Percentiles rank a stretch among this genome's conserved stretches.
Evolutionary conservation across 78 protist genomes (phyloP).

Genomic region (Tieghemostelium lacteum): DNA sequence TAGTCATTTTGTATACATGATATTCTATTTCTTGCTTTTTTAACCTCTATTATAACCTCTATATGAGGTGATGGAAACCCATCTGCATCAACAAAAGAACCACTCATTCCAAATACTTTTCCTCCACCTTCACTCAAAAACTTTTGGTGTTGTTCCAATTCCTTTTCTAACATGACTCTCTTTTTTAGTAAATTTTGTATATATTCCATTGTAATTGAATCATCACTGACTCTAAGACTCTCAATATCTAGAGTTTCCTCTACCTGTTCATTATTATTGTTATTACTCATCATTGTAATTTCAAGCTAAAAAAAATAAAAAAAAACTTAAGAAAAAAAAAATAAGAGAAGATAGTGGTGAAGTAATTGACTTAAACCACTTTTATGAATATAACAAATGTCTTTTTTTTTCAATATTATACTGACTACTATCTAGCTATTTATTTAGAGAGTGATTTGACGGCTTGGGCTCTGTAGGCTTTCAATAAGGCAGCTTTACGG

Average conservation of each 20-base stretch:
- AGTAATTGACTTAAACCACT: too few species aligned
- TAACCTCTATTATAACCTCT: conserved; percentile 66
- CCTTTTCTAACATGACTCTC: conserved; percentile 25
- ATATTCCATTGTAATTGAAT: neutral
- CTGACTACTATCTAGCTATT: too few species aligned
- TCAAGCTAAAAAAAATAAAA: too few species aligned
- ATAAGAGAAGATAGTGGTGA: too few species aligned
- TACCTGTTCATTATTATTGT: too few species aligned
- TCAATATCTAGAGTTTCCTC: too few species aligned
- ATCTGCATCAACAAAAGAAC: conserved; percentile 58
- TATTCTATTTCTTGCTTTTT: conserved; percentile 67
- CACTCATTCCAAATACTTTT: conserved; percentile 39
- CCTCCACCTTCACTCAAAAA: conserved; percentile 53
- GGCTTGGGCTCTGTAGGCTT: conserved; percentile 41
- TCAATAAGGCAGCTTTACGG: conserved; percentile 86
- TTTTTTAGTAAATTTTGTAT: conserved; percentile 5
- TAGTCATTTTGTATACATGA: conserved; percentile 65
- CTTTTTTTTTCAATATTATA: too few species aligned
- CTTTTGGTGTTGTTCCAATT: conserved; percentile 12
- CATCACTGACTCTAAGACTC: neutral
- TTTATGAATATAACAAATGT: too few species aligned
- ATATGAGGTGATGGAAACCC: conserved; percentile 77
- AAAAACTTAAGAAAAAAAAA: too few species aligned
- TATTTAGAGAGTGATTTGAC: conserved; percentile 37
- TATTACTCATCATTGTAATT: too few species aligned